A percentile compares a stretch with the other conserved stretches of the same genome.
Evolutionary conservation across 1,284 basidiomycete species (phyloP).

Genomic region (Phylloporus gajari): DNA sequence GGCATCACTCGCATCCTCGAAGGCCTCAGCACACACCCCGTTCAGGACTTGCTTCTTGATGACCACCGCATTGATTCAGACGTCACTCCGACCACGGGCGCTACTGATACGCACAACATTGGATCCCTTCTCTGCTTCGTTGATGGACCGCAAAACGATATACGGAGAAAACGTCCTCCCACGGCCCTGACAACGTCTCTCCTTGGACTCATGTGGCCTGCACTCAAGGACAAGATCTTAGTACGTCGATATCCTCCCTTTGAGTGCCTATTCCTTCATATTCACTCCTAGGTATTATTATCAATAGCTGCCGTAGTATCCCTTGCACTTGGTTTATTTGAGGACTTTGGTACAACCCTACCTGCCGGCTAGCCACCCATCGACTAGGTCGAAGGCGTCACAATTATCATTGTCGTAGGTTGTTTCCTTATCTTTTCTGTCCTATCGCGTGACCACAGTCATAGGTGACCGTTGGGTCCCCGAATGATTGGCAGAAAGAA

Average conservation of each 20-base stretch:
- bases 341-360: conserved; percentile 84
- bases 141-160: conserved; percentile 76
- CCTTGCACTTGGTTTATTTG: conserved; percentile 93
- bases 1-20: conserved; percentile 76
- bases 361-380: conserved; percentile 71
- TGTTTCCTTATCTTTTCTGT: neutral
- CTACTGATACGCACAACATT: conserved; percentile 30
- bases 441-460: conserved; percentile 12
- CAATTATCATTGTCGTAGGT: conserved; percentile 90
- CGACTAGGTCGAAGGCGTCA: conserved; percentile 99
- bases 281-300: conserved; percentile 74
- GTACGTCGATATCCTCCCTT: conserved; percentile 55
- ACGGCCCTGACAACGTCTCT: conserved; percentile 79
- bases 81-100: conserved; percentile 54
- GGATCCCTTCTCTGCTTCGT: conserved; percentile 59
- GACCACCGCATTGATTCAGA: conserved; percentile 7
- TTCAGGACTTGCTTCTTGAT: conserved; percentile 59
- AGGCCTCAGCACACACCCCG: conserved; percentile 79
- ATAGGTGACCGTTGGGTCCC: conserved; percentile 84
- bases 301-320: conserved; percentile 93
- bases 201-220: conserved; percentile 90
- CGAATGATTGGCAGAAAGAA: conserved; percentile 98
- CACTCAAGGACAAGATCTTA: conserved; percentile 95
- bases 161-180: conserved; percentile 91
- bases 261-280: conserved; percentile 11